Evolutionary conservation across 345 rosid species (phyloP), one percentile per base, ranked within the genome.

Genomic region (Lepidium aucheri): DNA sequence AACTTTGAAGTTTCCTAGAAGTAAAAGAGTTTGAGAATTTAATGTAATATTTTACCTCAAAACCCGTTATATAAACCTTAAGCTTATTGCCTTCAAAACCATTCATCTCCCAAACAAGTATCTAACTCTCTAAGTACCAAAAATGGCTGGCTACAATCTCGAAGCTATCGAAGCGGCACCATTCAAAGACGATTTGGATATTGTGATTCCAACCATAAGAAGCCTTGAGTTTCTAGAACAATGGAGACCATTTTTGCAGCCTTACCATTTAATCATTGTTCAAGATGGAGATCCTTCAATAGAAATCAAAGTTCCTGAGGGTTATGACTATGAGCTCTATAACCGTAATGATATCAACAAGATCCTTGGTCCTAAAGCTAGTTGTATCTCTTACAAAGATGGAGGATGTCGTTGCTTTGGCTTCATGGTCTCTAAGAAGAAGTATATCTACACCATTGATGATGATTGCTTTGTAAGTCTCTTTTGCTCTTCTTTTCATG

Each of bases 381-480:
- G 75, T 32, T 87, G 93, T 47, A 87, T 87, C 54, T 87, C 93
- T 18, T 87, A 77, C 74, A 83, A 84, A 73, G 93, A 87, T 60
- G 83, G 86, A 52, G 90, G 85, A 40, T 87, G 93, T 46, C 70
- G 93, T 15, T 87, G 90, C 76, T 90, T 90, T 16, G 96, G 96
- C 6, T 89, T 53, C 79, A 76, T 89, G 89, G 84, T 86, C 15
- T 89, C 96, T 50, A 85, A 89, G 74, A 89, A 86, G 84, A 89
- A 89, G 78, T 89, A 89, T 66, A 74, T 89, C 76, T 89, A 68
- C 77, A 89, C 96, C 65, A 90, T 90, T 66, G 96, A 90, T 53
- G 96, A 90, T 70, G 96, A 90, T 67, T 90, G 96, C 82, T 90
- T 87, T 74, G 96, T 90, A 78, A 85, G 94, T 11, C 41, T 46